phyloP scores from a whole-genome alignment of 2,329 filamentous ascomycete species.

The Paraphaeosphaeria minitans region DNA sequence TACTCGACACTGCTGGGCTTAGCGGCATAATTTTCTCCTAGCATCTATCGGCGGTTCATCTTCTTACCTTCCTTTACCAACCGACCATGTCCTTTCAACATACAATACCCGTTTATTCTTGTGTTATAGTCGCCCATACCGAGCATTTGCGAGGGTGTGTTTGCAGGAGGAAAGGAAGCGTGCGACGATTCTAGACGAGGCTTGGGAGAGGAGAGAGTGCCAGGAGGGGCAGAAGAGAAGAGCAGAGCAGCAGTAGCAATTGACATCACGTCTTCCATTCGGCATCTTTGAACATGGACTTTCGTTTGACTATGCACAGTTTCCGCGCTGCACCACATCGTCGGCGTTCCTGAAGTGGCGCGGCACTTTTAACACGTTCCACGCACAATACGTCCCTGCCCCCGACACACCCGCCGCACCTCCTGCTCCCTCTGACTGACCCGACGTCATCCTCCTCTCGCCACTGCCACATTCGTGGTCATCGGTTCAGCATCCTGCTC shows the following conservation, averaged over 20 bases:
- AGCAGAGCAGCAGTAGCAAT: slow-evolving; percentile 1
- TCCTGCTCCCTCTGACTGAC: too few species aligned
- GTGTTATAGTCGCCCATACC: slow-evolving; percentile 10
- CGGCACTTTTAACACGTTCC: too few species aligned
- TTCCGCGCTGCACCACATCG: too few species aligned
- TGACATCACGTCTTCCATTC: neutral
- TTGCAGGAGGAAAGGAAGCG: neutral
- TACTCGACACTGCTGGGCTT: neutral
- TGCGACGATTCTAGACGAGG: neutral
- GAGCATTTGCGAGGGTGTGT: neutral
- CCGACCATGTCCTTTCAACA: slow-evolving; percentile 1
- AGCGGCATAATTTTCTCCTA: neutral
- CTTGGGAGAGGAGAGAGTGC: neutral
- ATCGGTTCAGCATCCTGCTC: neutral
- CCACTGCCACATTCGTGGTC: too few species aligned
- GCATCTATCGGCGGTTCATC: neutral
- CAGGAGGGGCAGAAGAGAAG: neutral
- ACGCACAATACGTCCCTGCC: too few species aligned
- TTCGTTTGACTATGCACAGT: too few species aligned
- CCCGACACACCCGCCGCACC: too few species aligned
- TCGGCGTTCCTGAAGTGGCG: too few species aligned
- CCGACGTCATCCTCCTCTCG: too few species aligned
- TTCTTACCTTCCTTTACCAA: slow-evolving; percentile 11
- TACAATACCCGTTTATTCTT: slow-evolving; percentile 17
- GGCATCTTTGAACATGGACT: neutral